A percentile compares a stretch with the other conserved stretches of the same genome.
These are phyloP conservation scores for Cryphonectria naterciae DNA, from an alignment of 2,329 filamentous ascomycete species.

Conservation along the genomic window DNA sequence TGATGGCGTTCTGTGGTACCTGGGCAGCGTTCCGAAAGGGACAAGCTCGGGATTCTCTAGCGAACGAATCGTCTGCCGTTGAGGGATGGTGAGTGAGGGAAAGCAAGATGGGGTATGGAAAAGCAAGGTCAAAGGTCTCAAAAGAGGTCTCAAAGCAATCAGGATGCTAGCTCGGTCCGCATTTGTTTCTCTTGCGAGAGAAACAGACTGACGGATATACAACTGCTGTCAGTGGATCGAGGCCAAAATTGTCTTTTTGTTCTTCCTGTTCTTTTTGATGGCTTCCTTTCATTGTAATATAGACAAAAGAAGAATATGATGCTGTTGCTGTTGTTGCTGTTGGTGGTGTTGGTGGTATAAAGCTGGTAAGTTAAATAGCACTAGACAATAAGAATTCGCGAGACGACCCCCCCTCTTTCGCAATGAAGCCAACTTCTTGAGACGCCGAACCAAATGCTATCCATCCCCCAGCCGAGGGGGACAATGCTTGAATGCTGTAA, in stretches of 20 bases:
- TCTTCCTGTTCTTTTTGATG: not conserved
- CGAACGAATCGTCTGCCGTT: not conserved
- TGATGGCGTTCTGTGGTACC: not conserved
- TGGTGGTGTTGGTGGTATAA: not conserved
- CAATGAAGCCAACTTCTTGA: not conserved
- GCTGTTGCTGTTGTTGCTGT: not conserved
- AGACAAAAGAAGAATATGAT: not conserved
- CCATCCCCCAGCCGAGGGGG: constrained; percentile 1
- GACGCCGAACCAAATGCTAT: constrained; percentile 9
- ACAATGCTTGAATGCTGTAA: constrained; percentile 4
- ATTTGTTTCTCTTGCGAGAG: not conserved
- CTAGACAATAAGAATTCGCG: not conserved
- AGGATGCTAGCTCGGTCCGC: not conserved
- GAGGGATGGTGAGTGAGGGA: not conserved
- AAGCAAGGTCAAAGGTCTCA: not conserved
- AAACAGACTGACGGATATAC: not conserved
- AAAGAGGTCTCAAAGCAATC: not conserved
- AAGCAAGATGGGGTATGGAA: not conserved
- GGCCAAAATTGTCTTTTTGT: not conserved
- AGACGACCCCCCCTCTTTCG: not conserved
- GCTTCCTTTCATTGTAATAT: not conserved
- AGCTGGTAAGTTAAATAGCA: not conserved
- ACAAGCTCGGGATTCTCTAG: not conserved
- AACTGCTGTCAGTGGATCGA: not conserved
- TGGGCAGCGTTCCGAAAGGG: not conserved